Base-by-base conservation (phyloP, 2,329 filamentous ascomycete genomes). In the Coniochaeta ligniaria region DNA sequence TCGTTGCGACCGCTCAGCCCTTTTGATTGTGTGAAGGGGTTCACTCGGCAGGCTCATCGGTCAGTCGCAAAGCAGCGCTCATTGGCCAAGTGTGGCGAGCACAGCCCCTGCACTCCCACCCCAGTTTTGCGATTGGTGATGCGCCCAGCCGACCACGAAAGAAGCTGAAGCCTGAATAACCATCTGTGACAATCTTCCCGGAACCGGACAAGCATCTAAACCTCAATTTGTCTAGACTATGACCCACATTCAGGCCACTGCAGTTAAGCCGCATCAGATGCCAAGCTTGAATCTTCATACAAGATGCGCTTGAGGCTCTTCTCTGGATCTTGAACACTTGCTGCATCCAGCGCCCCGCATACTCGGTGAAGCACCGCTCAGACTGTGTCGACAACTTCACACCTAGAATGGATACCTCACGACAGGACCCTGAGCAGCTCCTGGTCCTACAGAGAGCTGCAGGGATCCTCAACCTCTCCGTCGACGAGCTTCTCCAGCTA, bases 401-500 rank as follows among this genome's bases (percentile, higher is more conserved):
- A 52, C 24, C 47, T 6, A 26, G 6, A 47, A 52, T 52, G 47
- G 24, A 31, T n/a, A n/a, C 47, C 22, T 31, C 47, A 28, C 47
- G 22, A 11, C 47, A 28, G 20, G 47, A 52, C 47, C 47, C 47
- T 28, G 22, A 52, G 47, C 47, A 28, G 47, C 47, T 52, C 14
- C 24, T 52, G 5, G 26, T 31, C 6, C 24, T 68, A 26, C 66
- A 65, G 59, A 63, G 64, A 1, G 66, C 66, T 20, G 66, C 66
- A 2, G 66, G 66, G 7, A 63, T 68, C 12, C 50, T 68, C 35
- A 64, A 65, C 33, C 60, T 68, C 38, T 65, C 64, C 3, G 65
- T 68, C 17, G 66, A 68, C 56, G 66, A 68, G 60, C 59, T 68
- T 47, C 63, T 68, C 35, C 63, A 65, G 45, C 16, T 52, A 17